Evolutionary conservation across 2,329 filamentous ascomycete genomes (phyloP).

Genomic region (Aspergillus neoniger): DNA sequence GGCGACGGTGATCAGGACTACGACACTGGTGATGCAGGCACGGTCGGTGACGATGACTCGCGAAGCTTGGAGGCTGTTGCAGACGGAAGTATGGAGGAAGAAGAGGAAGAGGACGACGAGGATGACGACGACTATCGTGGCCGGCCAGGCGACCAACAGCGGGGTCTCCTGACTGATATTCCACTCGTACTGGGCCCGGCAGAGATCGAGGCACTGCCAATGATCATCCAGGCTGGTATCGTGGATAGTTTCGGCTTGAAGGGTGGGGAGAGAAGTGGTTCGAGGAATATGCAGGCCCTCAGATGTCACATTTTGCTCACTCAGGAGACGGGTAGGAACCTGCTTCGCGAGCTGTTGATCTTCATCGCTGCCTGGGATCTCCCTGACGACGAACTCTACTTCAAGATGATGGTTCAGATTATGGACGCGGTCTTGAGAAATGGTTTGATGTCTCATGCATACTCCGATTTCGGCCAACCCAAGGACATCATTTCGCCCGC

Average conservation of each 20-base stretch:
- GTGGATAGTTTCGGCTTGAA: constrained; percentile 75
- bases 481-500: constrained; percentile 97
- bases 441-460: constrained; percentile 85
- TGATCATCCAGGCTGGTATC: constrained; percentile 96
- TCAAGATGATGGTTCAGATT: constrained; percentile 94
- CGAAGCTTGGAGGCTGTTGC: constrained; percentile 46
- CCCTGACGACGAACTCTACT: constrained; percentile 88
- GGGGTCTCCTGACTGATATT: constrained; percentile 86
- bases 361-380: constrained; percentile 98
- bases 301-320: constrained; percentile 87
- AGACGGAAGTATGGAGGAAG: constrained; percentile 50
- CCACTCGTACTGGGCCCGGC: constrained; percentile 91
- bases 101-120: constrained; percentile 58
- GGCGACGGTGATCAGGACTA: constrained; percentile 45
- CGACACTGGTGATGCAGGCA: constrained; percentile 44
- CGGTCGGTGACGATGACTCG: constrained; percentile 45
- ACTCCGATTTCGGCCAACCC: constrained; percentile 84
- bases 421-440: constrained; percentile 90
- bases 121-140: constrained; percentile 55
- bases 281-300: constrained; percentile 82
- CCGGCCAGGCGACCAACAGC: constrained; percentile 56
- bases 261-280: constrained; percentile 60
- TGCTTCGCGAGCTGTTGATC: constrained; percentile 86
- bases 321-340: constrained; percentile 84
- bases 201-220: constrained; percentile 92